Conservation (phyloP, 768 basidiomycete genomes). For the Serpula lacrymans region DNA sequence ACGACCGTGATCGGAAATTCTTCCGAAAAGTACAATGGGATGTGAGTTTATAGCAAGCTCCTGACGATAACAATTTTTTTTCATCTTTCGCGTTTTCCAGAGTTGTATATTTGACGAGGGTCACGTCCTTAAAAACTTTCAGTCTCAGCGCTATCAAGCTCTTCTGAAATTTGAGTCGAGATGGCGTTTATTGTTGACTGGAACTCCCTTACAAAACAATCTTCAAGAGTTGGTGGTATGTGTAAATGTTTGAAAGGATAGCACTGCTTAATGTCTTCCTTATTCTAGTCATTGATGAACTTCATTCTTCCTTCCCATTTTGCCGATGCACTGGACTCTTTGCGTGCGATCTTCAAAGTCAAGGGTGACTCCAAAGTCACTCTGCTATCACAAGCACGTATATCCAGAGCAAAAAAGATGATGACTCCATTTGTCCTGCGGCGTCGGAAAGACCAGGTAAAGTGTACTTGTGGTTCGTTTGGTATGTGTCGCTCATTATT, state of each 20-base stretch:
- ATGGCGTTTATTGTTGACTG: conserved; percentile 92
- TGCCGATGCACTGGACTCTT: conserved; percentile 65
- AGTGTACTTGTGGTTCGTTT: conserved; percentile 8
- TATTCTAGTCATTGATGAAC: conserved; percentile 84
- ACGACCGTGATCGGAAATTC: conserved; percentile 86
- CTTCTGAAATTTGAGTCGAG: conserved; percentile 79
- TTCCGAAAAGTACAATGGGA: conserved; percentile 90
- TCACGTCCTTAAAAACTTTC: conserved; percentile 95
- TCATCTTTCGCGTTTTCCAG: conserved; percentile 36
- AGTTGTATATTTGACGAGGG: conserved; percentile 96
- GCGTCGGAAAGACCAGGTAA: conserved; percentile 93
- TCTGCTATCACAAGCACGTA: conserved; percentile 86
- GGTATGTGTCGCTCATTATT: not conserved
- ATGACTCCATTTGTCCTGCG: conserved; percentile 98
- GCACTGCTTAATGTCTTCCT: conserved; percentile 10
- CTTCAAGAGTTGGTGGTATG: conserved; percentile 85
- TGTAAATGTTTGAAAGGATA: conserved; percentile 9
- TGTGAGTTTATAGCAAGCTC: conserved; percentile 46
- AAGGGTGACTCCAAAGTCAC: conserved; percentile 89
- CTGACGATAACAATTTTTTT: not conserved
- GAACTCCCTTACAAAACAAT: conserved; percentile 93
- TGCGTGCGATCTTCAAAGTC: conserved; percentile 96
- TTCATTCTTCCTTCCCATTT: conserved; percentile 96
- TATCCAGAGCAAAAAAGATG: conserved; percentile 96
- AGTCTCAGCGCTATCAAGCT: conserved; percentile 93